Base-by-base conservation (phyloP, 768 basidiomycete genomes). In the Cyclocybe aegerita region DNA sequence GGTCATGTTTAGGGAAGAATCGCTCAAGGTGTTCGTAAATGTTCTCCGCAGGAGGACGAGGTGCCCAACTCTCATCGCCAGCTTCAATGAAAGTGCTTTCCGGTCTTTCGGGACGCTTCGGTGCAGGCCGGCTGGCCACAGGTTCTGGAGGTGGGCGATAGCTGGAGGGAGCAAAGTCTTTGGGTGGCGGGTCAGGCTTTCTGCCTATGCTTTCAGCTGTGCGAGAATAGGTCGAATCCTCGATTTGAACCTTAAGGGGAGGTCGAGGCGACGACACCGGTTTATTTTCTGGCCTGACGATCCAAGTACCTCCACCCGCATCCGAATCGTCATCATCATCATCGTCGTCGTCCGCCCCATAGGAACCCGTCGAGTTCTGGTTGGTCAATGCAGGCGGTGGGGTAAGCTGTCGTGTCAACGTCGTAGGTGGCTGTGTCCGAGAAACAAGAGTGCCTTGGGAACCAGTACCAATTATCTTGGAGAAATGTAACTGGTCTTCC, bases 1-100 rank as follows among this genome's bases (percentile, higher is more conserved):
- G 82, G 62, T 98, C 94, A 63, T 97, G 91, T 56, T 89, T 86
- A 0, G 96, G 95, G 78, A 99, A 99, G 75, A 92, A 98, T 53
- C 88, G 85, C 59, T 98, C 92, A 7, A 99, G 78, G 49, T 90
- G 85, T 38, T 98, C 89, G 64, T 93, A 93, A 39, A 99, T 88
- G 58, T 90, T 89, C 70, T 98, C 97, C 0, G 94, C 85, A 39
- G 86, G 83, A 29, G 95, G 95, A 60, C 94, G 90, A 53, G 87
- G 84, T 34, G 90, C 89, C 94, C 93, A 97, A 15, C 88, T 87
- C 49, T 80, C 77, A 58, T 83, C 86, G 53, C 78, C 74, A 45
- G 73, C 75, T 53, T 80, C 76, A 10, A 78, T 82, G 56, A 91
- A 88, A 4, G 83, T 83, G 57, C 78, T 86, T 40, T 72, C 63